A percentile compares a stretch with the other conserved stretches of the same genome.
Conservation (phyloP, 2,329 filamentous ascomycete species). For the Paradendryphiella salina region DNA sequence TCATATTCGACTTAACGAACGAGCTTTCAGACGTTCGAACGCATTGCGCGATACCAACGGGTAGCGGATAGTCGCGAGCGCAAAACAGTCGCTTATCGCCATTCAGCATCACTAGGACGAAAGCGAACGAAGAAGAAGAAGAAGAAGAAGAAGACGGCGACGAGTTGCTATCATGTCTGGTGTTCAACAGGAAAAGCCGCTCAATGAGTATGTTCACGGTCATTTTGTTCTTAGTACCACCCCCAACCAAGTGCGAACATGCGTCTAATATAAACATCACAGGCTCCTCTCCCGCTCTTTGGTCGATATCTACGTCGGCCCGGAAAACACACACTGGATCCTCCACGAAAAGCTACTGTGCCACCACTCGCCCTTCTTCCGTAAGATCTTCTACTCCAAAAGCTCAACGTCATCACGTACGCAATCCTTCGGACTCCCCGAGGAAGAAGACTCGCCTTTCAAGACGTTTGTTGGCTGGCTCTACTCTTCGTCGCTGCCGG, state of each 20-base stretch:
- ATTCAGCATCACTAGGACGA: no score
- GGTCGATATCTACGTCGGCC: constrained; percentile 61
- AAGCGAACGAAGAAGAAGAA: neutral
- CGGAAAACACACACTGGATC: constrained; percentile 59
- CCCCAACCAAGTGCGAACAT: neutral
- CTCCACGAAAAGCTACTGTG: constrained; percentile 61
- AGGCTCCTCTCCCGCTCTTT: constrained; percentile 59
- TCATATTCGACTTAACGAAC: no score
- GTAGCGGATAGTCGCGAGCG: constrained; percentile 4
- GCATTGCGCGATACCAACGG: constrained; percentile 3
- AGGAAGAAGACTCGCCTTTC: constrained; percentile 58
- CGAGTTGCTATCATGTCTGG: constrained; percentile 25
- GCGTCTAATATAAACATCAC: neutral
- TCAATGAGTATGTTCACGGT: constrained; percentile 37
- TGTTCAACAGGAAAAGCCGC: constrained; percentile 35
- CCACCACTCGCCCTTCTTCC: constrained; percentile 59
- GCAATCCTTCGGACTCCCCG: constrained; percentile 54
- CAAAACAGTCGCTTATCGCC: constrained; percentile 9
- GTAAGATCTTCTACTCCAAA: constrained; percentile 55
- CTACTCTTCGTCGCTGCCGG: constrained; percentile 54
- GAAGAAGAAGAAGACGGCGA: neutral
- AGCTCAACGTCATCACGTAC: constrained; percentile 27
- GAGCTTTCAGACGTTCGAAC: neutral
- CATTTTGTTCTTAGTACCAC: neutral
- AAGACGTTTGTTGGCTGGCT: constrained; percentile 59